Evolutionary conservation across 257 asterid genomes (phyloP).

Genomic region (Solanum rostratum): DNA sequence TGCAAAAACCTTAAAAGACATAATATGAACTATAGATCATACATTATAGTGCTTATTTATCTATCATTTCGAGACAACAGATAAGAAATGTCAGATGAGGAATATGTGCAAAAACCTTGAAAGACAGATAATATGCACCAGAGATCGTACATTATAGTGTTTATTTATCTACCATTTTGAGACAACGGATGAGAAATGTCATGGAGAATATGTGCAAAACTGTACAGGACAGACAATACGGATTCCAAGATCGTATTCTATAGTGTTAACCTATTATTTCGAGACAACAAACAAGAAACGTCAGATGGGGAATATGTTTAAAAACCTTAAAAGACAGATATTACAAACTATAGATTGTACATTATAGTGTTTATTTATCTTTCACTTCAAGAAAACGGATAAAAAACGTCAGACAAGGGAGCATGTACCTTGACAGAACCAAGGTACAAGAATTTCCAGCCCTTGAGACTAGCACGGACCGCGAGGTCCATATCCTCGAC

Average conservation of each 20-base stretch:
- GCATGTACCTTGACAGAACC: constrained; percentile 44
- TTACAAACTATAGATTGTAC: neutral
- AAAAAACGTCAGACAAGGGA: neutral
- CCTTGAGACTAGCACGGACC: constrained; percentile 89
- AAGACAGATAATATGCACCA: neutral
- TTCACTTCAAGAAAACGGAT: neutral
- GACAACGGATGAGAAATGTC: neutral
- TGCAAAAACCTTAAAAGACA: neutral
- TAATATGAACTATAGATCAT: neutral
- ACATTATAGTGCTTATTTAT: neutral
- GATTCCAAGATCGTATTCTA: neutral
- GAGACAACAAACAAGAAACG: neutral
- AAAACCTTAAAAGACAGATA: constrained; percentile 30
- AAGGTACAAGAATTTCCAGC: constrained; percentile 89
- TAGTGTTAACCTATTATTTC: neutral
- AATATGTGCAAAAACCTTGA: neutral
- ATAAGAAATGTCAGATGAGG: neutral
- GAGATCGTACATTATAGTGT: neutral
- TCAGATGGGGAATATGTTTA: neutral
- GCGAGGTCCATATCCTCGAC: constrained; percentile 98
- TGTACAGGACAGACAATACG: neutral
- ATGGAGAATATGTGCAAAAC: neutral
- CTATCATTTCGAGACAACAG: neutral
- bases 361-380: neutral
- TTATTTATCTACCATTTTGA: neutral